phyloP scores from a whole-genome alignment of 1,284 basidiomycete genomes.

The Ustilago xerochloae region DNA sequence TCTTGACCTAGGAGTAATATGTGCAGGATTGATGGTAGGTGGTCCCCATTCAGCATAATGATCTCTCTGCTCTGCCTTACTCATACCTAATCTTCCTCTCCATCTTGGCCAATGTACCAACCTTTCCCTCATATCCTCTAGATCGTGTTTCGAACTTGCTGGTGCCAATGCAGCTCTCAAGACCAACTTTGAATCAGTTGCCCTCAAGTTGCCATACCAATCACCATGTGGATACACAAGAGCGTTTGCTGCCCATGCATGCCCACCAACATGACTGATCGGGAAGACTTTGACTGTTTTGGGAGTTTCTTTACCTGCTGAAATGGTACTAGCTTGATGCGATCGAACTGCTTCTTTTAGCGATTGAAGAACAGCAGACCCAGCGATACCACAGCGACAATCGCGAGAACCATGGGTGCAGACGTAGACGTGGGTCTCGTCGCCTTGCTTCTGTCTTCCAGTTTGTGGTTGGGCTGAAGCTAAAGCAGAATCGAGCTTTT shows the following conservation, averaged over 20 bases:
- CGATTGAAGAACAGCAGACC: constrained; percentile 59
- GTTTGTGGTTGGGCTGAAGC: constrained; percentile 34
- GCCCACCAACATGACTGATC: constrained; percentile 63
- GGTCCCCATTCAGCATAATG: constrained; percentile 61
- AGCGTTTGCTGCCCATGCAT: constrained; percentile 67
- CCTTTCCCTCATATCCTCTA: constrained; percentile 53
- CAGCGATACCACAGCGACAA: constrained; percentile 68
- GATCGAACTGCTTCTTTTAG: constrained; percentile 53
- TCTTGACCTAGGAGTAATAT: constrained; percentile 47
- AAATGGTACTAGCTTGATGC: constrained; percentile 47
- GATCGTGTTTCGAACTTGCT: constrained; percentile 60
- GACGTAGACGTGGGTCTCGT: constrained; percentile 65
- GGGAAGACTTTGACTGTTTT: constrained; percentile 51
- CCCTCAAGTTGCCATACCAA: constrained; percentile 64
- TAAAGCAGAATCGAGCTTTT: constrained; percentile 37
- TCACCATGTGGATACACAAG: constrained; percentile 66
- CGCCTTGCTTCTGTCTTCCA: constrained; percentile 9
- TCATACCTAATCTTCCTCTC: constrained; percentile 67
- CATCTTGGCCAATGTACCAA: constrained; percentile 66
- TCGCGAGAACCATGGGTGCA: constrained; percentile 68
- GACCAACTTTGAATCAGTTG: constrained; percentile 45
- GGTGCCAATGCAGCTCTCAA: constrained; percentile 63
- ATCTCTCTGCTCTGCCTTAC: constrained; percentile 49
- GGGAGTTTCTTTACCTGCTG: constrained; percentile 19
- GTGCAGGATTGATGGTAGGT: constrained; percentile 49